A percentile compares a stretch with the other conserved stretches of the same genome.
Conservation (phyloP, 768 basidiomycete species). For the Calocybe gangraenosa region DNA sequence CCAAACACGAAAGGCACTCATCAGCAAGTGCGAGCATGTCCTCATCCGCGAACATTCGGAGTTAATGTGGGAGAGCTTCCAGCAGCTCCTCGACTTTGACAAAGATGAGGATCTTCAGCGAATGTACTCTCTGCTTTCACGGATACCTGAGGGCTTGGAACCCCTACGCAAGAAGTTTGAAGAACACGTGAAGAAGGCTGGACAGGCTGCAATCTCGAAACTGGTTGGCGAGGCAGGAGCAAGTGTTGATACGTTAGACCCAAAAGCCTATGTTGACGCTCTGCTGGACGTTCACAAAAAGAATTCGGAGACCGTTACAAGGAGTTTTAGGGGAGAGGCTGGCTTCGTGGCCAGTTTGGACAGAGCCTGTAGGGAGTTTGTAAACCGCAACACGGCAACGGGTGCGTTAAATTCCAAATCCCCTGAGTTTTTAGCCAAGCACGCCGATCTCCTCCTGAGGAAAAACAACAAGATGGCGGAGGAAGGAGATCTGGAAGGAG, state of each 20-base stretch:
- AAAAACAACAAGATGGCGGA: slow-evolving; percentile 97
- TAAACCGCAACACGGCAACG: slow-evolving; percentile 90
- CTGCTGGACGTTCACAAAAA: slow-evolving; percentile 88
- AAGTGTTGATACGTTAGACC: slow-evolving; percentile 66
- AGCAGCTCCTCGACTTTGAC: slow-evolving; percentile 84
- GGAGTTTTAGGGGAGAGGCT: slow-evolving; percentile 88
- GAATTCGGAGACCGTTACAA: slow-evolving; percentile 82
- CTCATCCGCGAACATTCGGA: slow-evolving; percentile 85
- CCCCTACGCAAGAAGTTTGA: slow-evolving; percentile 91
- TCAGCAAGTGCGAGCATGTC: slow-evolving; percentile 85
- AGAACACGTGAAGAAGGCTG: slow-evolving; percentile 91
- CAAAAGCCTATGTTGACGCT: slow-evolving; percentile 93
- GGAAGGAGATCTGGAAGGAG: slow-evolving; percentile 85
- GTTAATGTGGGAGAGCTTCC: slow-evolving; percentile 92
- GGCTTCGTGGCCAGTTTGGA: slow-evolving; percentile 93
- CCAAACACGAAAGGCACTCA: slow-evolving; percentile 76
- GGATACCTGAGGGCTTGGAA: slow-evolving; percentile 87
- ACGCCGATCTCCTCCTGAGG: slow-evolving; percentile 82
- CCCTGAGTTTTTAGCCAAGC: slow-evolving; percentile 89
- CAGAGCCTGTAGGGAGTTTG: slow-evolving; percentile 92
- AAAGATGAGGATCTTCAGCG: slow-evolving; percentile 92
- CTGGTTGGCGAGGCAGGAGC: slow-evolving; percentile 55
- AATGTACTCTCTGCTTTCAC: slow-evolving; percentile 90
- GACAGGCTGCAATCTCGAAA: slow-evolving; percentile 76
- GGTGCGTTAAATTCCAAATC: slow-evolving; percentile 84